Base-by-base conservation (phyloP, 495 filamentous ascomycete genomes). In the Hypoxylon cercidicola region DNA sequence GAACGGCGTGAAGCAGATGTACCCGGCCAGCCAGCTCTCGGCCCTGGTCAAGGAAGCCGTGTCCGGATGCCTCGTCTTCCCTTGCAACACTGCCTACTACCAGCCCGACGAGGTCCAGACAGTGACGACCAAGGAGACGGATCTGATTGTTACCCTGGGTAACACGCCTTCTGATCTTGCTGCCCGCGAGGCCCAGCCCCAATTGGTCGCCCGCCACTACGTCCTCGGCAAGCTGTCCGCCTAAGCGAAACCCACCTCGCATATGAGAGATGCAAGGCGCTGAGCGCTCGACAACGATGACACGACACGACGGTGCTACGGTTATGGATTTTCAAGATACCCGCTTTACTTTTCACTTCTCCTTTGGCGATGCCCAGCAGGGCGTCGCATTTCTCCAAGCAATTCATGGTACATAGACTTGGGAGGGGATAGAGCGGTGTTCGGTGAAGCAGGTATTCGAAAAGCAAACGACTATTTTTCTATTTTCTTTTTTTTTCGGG, bases 1-100 rank as follows among this genome's bases (percentile, higher is more conserved):
- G 30, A 23, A 75, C 28, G 73, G 73, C 47, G 76, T 85, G 60
- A 81, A 83, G 74, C 52, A 75, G 55, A 73, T 84, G 46, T 82
- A 68, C 72, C 83, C 83, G 23, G 64, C 51, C 20, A 60, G 57
- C 23, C 48, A 62, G 39, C 40, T 70, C 18, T 7, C 39, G 1
- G 53, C 64, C 21, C 61, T 54, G n/a, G 37, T 62, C 51, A 56
- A 61, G 40, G 57, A 62, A 10, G 19, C 60, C n/a, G 44, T 74
- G 37, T 82, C 81, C 4, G 83, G 83, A 45, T 85, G 83, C 70
- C 57, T 71, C 18, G 18, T 44, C 19, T 84, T 81, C 72, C 80
- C 79, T 28, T 85, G 83, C 74, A 44, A 64, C 48, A 75, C 72
- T 43, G 79, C 78, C 43, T 85, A 85, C 74, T 81, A 82, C 74